These are phyloP conservation scores for Pulveroboletus sp. DNA, from an alignment of 768 basidiomycete genomes.

Conservation along the genomic window DNA sequence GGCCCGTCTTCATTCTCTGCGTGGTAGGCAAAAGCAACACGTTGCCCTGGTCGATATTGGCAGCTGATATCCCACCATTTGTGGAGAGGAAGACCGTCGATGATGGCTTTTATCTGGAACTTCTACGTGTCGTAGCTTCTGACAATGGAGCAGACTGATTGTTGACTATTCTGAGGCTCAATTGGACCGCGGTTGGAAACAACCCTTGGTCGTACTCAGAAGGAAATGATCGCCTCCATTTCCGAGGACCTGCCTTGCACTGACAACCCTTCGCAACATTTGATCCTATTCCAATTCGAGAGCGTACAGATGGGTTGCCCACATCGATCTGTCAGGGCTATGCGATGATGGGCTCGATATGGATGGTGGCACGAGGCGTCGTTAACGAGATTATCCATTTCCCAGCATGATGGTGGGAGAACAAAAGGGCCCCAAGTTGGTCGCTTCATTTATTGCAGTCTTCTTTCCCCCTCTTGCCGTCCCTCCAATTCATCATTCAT, in stretches of 20 bases:
- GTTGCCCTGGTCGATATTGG: not conserved
- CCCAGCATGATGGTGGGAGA: constrained; percentile 2
- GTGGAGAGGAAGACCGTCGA: not conserved
- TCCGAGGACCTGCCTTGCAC: not conserved
- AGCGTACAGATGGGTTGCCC: not conserved
- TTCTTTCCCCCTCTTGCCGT: constrained; percentile 14
- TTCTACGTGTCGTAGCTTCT: too few relatives aligned
- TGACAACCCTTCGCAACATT: not conserved
- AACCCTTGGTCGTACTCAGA: too few relatives aligned
- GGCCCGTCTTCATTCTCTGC: constrained; percentile 42
- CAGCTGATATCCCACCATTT: not conserved
- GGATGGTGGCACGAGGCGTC: constrained; percentile 27
- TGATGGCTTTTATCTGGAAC: too few relatives aligned
- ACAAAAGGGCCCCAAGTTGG: constrained; percentile 22
- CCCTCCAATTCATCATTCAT: constrained; percentile 14
- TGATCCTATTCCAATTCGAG: not conserved
- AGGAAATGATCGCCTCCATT: not conserved
- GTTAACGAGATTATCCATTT: constrained; percentile 15
- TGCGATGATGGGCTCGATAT: constrained; percentile 33
- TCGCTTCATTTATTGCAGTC: not conserved
- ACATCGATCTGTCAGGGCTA: constrained; percentile 8
- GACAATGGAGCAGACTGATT: too few relatives aligned
- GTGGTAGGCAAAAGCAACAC: not conserved
- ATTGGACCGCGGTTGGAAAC: too few relatives aligned
- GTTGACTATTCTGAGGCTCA: too few relatives aligned